Conservation (phyloP, 108 stramenopile species). For the Nitzschia sp. region DNA sequence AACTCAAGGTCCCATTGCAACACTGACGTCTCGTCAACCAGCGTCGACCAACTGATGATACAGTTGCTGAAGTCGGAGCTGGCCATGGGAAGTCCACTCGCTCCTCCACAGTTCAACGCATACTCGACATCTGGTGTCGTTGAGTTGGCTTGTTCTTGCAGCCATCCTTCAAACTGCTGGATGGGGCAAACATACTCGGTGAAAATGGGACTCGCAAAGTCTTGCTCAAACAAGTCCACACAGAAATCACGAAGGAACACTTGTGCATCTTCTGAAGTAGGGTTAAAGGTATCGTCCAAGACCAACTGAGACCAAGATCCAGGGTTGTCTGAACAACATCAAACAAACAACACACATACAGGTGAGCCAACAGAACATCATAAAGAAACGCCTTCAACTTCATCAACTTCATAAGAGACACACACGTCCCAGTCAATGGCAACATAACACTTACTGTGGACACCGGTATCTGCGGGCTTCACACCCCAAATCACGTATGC, state of each 20-base stretch:
- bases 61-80: slow-evolving; percentile 32
- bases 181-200: slow-evolving; percentile 42
- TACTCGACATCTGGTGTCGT: slow-evolving; percentile 9
- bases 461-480: slow-evolving; percentile 40
- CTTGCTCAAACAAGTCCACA: slow-evolving; percentile 34
- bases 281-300: slow-evolving; percentile 41
- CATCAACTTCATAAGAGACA: too few species aligned
- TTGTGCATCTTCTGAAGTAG: slow-evolving; percentile 33
- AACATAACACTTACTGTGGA: slow-evolving; percentile 28
- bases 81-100: slow-evolving; percentile 38
- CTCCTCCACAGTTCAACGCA: slow-evolving; percentile 35
- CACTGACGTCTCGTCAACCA: slow-evolving; percentile 8
- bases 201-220: slow-evolving; percentile 28
- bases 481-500: slow-evolving; percentile 43
- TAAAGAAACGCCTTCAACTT: too few species aligned
- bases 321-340: slow-evolving; percentile 30
- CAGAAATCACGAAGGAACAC: slow-evolving; percentile 44
- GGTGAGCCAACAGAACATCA: too few species aligned
- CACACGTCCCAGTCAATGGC: too few species aligned
- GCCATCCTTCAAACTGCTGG: slow-evolving; percentile 45
- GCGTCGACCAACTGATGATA: slow-evolving; percentile 29
- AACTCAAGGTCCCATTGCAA: slow-evolving; percentile 26
- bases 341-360: too few species aligned
- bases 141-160: slow-evolving; percentile 28
- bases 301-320: slow-evolving; percentile 40